A percentile compares a stretch with the other conserved stretches of the same genome.
These are phyloP conservation scores for Colletotrichum ledebouriae DNA, from an alignment of 2,329 filamentous ascomycete species.

Conservation along the genomic window DNA sequence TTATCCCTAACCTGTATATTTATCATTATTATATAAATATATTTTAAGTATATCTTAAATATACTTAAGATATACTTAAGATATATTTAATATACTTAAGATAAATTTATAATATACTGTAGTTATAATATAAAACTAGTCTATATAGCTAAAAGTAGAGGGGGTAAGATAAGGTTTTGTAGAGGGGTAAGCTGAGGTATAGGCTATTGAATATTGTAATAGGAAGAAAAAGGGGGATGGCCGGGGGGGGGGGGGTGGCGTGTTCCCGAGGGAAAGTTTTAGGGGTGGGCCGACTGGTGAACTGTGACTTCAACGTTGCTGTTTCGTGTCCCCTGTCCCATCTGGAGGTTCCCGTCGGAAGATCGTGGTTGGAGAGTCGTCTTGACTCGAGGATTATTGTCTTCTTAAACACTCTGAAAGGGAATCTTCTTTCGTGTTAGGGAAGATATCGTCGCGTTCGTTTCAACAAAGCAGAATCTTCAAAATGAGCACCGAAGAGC, in stretches of 20 bases:
- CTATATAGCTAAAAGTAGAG: too few species aligned
- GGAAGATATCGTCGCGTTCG: background rate
- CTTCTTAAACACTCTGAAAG: background rate
- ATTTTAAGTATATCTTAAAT: too few species aligned
- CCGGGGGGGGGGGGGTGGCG: slow-evolving; percentile 1
- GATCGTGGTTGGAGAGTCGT: background rate
- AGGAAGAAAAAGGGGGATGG: slow-evolving; percentile 10
- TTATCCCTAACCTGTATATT: too few species aligned
- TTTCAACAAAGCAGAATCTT: background rate
- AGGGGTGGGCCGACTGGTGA: slow-evolving; percentile 8
- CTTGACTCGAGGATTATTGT: background rate
- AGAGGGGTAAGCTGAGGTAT: too few species aligned
- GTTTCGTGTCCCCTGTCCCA: background rate
- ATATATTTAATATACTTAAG: too few species aligned
- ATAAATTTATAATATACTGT: too few species aligned
- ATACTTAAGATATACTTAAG: too few species aligned
- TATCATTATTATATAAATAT: too few species aligned
- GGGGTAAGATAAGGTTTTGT: too few species aligned
- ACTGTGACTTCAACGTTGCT: slow-evolving; percentile 31
- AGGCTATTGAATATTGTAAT: slow-evolving; percentile 21
- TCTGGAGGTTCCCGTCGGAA: background rate
- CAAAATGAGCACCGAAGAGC: slow-evolving; percentile 14
- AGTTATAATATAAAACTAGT: too few species aligned
- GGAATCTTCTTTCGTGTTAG: background rate
- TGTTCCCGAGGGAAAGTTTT: slow-evolving; percentile 18